Percentiles rank a stretch among this genome's conserved stretches.
Conservation (phyloP, 2,329 filamentous ascomycete species). For the Paecilomyces dactylethromorphus region DNA sequence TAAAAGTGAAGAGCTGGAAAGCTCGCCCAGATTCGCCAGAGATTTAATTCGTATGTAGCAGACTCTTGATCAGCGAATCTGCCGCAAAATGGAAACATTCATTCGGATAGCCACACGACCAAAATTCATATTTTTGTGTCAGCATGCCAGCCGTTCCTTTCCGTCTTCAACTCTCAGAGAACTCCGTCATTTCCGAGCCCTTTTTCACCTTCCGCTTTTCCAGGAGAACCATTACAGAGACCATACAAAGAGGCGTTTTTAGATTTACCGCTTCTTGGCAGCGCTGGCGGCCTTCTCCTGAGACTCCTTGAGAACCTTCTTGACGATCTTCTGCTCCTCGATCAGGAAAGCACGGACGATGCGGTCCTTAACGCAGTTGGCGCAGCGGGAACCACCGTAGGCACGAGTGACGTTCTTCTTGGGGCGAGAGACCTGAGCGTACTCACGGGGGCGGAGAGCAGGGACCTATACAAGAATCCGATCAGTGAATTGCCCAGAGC, state of each 20-base stretch:
- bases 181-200: constrained; percentile 9
- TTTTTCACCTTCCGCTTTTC: neutral
- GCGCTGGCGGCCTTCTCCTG: constrained; percentile 57
- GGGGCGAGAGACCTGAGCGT: constrained; percentile 92
- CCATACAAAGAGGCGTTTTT: constrained; percentile 18
- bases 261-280: constrained; percentile 38
- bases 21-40: constrained; percentile 11
- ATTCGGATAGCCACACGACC: constrained; percentile 26
- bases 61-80: constrained; percentile 9
- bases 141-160: constrained; percentile 25
- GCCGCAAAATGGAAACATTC: constrained; percentile 16
- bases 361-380: constrained; percentile 96
- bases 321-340: constrained; percentile 99
- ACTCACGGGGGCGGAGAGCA: constrained; percentile 96
- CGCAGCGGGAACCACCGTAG: constrained; percentile 97
- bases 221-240: constrained; percentile 20
- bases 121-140: constrained; percentile 9
- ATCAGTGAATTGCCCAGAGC: constrained; percentile 2
- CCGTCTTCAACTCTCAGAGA: constrained; percentile 21
- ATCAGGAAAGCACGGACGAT: constrained; percentile 98
- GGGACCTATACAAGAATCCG: constrained; percentile 59
- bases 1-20: constrained; percentile 10
- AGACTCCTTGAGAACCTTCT: constrained; percentile 99
- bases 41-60: constrained; percentile 7
- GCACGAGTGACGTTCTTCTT: constrained; percentile 99